These are phyloP conservation scores for Rhodofomes roseus DNA, from an alignment of 1,284 basidiomycete genomes.

Conservation along the genomic window DNA sequence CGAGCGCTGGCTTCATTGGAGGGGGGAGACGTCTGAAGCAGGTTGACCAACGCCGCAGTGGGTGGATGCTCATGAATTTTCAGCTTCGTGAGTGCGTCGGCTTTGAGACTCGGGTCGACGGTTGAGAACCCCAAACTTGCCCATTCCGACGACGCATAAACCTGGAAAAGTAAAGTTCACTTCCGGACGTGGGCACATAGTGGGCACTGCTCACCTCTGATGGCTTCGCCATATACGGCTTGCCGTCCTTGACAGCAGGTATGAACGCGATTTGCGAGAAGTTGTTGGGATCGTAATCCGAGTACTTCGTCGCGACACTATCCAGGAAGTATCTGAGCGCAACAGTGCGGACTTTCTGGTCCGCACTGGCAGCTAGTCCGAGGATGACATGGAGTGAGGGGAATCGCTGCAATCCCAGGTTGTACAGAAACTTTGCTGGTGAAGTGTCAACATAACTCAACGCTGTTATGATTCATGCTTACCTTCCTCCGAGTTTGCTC, in stretches of 20 bases:
- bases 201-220: constrained; percentile 47
- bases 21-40: constrained; percentile 66
- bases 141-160: constrained; percentile 73
- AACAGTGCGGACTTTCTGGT: constrained; percentile 41
- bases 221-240: constrained; percentile 59
- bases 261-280: constrained; percentile 72
- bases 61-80: constrained; percentile 77
- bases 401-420: constrained; percentile 71
- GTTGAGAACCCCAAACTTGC: constrained; percentile 75
- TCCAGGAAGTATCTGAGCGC: constrained; percentile 82
- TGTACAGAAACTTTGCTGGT: constrained; percentile 80
- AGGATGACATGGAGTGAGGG: constrained; percentile 73
- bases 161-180: constrained; percentile 37
- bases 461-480: constrained; percentile 7
- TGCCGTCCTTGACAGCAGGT: constrained; percentile 60
- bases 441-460: background rate
- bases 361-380: constrained; percentile 56
- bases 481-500: constrained; percentile 82
- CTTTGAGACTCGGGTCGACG: constrained; percentile 50
- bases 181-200: background rate
- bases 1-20: constrained; percentile 51
- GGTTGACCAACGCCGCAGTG: constrained; percentile 56
- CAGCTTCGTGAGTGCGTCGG: constrained; percentile 63
- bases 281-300: constrained; percentile 54
- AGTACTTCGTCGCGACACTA: constrained; percentile 62